Conservation (phyloP, 345 rosid genomes). For the Nephelium lappaceum region DNA sequence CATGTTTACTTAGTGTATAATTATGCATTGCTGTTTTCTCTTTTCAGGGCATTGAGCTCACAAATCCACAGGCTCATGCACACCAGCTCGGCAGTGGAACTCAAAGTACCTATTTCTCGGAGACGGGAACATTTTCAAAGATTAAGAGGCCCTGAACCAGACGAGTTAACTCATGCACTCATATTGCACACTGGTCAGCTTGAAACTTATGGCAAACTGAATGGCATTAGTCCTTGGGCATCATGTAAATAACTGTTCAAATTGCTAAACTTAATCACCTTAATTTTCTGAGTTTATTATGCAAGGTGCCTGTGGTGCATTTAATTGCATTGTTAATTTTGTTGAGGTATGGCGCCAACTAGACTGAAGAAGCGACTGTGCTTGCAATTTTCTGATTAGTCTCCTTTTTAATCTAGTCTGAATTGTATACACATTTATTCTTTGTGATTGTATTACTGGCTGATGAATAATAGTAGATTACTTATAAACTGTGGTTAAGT, state of each 20-base stretch:
- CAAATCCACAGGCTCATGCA: slow-evolving; percentile 84
- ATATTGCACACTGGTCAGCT: not conserved
- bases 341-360: not conserved
- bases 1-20: not conserved
- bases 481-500: too few species aligned
- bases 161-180: not conserved
- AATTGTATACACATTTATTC: too few species aligned
- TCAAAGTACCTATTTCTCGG: slow-evolving; percentile 96
- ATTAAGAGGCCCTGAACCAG: slow-evolving; percentile 63
- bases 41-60: slow-evolving; percentile 80
- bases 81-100: slow-evolving; percentile 84
- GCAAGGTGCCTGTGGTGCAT: too few species aligned
- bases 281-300: not conserved
- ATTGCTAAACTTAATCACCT: not conserved
- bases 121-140: slow-evolving; percentile 87
- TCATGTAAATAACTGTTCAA: slow-evolving; percentile 2
- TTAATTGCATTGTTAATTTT: not conserved
- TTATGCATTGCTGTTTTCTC: not conserved
- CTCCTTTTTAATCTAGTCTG: too few species aligned
- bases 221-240: not conserved
- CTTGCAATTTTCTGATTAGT: not conserved
- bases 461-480: too few species aligned
- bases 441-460: too few species aligned
- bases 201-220: not conserved
- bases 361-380: not conserved